Conservation (phyloP, 805 yeast genomes). For the Suhomyces canberraensis region DNA sequence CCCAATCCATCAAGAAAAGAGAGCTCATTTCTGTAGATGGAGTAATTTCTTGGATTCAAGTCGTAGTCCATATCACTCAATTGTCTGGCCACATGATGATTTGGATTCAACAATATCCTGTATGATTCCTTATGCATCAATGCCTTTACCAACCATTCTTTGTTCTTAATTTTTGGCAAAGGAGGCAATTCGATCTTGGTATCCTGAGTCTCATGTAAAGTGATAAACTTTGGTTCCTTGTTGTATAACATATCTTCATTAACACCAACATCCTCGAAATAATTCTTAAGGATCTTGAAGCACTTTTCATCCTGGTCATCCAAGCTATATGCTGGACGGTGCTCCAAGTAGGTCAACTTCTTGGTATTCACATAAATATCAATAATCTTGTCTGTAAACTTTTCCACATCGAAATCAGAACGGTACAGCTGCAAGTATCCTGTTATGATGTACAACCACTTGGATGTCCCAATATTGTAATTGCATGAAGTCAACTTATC, state of each 20-base stretch:
- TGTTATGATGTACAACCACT: slow-evolving; percentile 24
- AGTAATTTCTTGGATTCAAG: slow-evolving; percentile 17
- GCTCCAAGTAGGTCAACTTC: slow-evolving; percentile 9
- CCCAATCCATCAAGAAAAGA: slow-evolving; percentile 42
- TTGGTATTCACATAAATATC: slow-evolving; percentile 25
- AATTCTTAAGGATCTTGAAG: slow-evolving; percentile 20
- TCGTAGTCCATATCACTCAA: slow-evolving; percentile 17
- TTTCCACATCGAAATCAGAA: slow-evolving; percentile 19
- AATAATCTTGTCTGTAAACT: slow-evolving; percentile 28
- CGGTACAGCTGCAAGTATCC: slow-evolving; percentile 25
- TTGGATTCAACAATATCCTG: slow-evolving; percentile 24
- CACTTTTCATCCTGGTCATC: slow-evolving; percentile 11
- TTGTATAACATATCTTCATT: slow-evolving; percentile 22
- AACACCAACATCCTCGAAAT: slow-evolving; percentile 23
- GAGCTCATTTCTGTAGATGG: slow-evolving; percentile 29
- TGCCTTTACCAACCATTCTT: slow-evolving; percentile 28
- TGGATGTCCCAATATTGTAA: slow-evolving; percentile 8
- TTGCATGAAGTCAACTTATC: slow-evolving; percentile 5
- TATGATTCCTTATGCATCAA: slow-evolving; percentile 38
- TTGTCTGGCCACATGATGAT: slow-evolving; percentile 23
- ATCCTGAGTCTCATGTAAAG: slow-evolving; percentile 22
- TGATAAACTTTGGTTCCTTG: slow-evolving; percentile 13
- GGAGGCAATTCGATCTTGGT: slow-evolving; percentile 29
- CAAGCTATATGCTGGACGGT: slow-evolving; percentile 4
- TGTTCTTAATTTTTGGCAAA: slow-evolving; percentile 30